Percentiles rank a stretch among this genome's conserved stretches.
Evolutionary conservation across 2,329 filamentous ascomycete species (phyloP).

Genomic region (Fusarium scirpi): DNA sequence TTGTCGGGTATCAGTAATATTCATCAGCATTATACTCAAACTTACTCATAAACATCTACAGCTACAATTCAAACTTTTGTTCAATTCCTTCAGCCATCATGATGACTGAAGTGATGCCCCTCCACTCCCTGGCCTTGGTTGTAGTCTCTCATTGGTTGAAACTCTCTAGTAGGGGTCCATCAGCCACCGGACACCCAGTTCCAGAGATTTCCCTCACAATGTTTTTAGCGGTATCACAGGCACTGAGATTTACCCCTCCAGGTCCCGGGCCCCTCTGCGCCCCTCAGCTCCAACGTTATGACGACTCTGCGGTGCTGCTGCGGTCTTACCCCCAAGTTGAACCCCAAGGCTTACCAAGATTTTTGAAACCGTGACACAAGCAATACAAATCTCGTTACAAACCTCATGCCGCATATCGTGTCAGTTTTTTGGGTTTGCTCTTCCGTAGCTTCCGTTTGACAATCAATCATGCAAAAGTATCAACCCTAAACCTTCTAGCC

Average conservation of each 20-base stretch:
- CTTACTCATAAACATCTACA: background rate
- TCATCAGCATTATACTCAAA: background rate
- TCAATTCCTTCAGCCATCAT: constrained; percentile 33
- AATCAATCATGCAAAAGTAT: constrained; percentile 6
- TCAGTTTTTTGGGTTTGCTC: background rate
- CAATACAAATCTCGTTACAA: constrained; percentile 43
- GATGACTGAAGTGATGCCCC: constrained; percentile 43
- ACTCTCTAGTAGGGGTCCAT: constrained; percentile 35
- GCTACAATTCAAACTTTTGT: constrained; percentile 21
- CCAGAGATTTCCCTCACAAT: constrained; percentile 39
- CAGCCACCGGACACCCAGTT: constrained; percentile 45
- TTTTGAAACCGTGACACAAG: constrained; percentile 43
- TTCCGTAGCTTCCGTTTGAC: constrained; percentile 23
- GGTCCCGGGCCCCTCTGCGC: constrained; percentile 24
- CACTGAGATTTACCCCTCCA: constrained; percentile 35
- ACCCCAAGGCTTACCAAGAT: constrained; percentile 43
- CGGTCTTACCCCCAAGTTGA: constrained; percentile 42
- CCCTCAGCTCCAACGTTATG: constrained; percentile 43
- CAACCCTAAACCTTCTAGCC: background rate
- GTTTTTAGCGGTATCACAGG: constrained; percentile 9
- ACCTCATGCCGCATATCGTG: constrained; percentile 30
- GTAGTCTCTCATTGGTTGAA: constrained; percentile 17
- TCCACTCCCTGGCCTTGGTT: constrained; percentile 25
- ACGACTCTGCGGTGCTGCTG: constrained; percentile 39
- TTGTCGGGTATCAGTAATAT: background rate